A percentile compares a stretch with the other conserved stretches of the same genome.
Evolutionary conservation across 768 basidiomycete genomes (phyloP).

Genomic region (Tylopilus sp.): DNA sequence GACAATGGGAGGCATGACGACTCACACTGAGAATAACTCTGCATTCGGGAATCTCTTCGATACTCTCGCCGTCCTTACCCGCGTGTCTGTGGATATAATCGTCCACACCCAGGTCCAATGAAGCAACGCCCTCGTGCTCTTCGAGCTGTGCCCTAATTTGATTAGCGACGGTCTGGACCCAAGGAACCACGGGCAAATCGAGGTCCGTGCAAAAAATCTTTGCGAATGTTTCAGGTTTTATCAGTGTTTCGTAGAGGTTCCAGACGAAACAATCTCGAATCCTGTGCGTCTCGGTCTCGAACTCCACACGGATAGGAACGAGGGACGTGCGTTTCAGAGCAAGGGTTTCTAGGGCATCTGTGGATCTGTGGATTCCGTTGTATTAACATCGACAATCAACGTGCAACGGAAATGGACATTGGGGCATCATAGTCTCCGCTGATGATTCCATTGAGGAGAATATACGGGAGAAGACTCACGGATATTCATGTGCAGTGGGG

Average conservation of each 20-base stretch:
- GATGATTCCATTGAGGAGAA: constrained; percentile 2
- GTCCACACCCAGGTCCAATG: constrained; percentile 63
- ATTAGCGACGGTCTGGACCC: constrained; percentile 76
- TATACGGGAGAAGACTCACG: constrained; percentile 50
- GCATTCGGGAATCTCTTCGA: constrained; percentile 70
- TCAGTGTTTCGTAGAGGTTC: constrained; percentile 87
- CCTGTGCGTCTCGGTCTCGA: constrained; percentile 88
- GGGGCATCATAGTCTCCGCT: constrained; percentile 3
- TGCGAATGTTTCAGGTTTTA: constrained; percentile 85
- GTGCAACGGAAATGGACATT: constrained; percentile 18
- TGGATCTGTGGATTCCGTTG: constrained; percentile 43
- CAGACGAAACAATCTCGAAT: constrained; percentile 95
- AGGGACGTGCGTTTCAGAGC: constrained; percentile 54
- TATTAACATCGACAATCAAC: constrained; percentile 16
- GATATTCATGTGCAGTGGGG: constrained; percentile 67
- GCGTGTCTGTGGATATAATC: constrained; percentile 16
- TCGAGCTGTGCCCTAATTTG: constrained; percentile 91
- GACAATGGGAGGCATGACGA: constrained; percentile 12
- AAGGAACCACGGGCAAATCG: constrained; percentile 62
- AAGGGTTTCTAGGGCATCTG: constrained; percentile 61
- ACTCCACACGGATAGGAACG: constrained; percentile 92
- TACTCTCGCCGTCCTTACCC: constrained; percentile 39
- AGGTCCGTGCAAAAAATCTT: constrained; percentile 85
- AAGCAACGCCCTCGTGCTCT: constrained; percentile 80
- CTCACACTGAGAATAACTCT: constrained; percentile 77